A percentile compares a stretch with the other conserved stretches of the same genome.
Evolutionary conservation across 1,284 basidiomycete species (phyloP).

Genomic region (Moniliella sp.): DNA sequence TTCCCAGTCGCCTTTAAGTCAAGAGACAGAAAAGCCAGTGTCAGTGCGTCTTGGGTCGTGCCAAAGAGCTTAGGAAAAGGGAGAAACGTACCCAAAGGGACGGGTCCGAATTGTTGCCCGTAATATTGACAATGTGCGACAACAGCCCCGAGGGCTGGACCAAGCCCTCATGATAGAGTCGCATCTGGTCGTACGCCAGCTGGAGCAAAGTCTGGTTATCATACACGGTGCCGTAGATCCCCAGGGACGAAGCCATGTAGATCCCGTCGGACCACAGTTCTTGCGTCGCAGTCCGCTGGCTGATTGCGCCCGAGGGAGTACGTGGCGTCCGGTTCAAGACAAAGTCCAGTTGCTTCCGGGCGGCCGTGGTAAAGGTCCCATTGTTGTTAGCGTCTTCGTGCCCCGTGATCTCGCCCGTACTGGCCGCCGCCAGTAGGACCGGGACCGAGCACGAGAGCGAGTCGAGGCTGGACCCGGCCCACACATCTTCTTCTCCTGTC

Average conservation of each 20-base stretch:
- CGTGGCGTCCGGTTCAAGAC: conserved; percentile 46
- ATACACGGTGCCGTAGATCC: not conserved
- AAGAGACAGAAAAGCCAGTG: too few species aligned
- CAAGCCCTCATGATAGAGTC: conserved; percentile 47
- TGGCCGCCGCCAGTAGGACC: conserved; percentile 21
- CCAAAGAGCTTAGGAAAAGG: too few species aligned
- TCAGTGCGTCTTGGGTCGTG: too few species aligned
- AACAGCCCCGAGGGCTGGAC: not conserved
- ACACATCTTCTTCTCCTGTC: conserved; percentile 17
- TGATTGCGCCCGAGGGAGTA: conserved; percentile 32
- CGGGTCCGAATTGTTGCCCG: not conserved
- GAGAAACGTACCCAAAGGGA: too few species aligned
- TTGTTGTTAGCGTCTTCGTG: conserved; percentile 5
- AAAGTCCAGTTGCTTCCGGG: conserved; percentile 50
- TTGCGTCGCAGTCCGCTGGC: conserved; percentile 15
- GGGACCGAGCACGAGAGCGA: conserved; percentile 18
- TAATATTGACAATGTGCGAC: not conserved
- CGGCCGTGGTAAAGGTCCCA: conserved; percentile 44
- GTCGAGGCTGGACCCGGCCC: conserved; percentile 18
- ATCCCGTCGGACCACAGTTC: conserved; percentile 22
- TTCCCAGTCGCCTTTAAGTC: conserved; percentile 52
- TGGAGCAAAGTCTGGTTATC: conserved; percentile 47
- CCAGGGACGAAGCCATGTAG: conserved; percentile 1
- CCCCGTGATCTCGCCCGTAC: conserved; percentile 17
- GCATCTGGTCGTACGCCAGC: conserved; percentile 56